Base-by-base conservation (phyloP, 768 basidiomycete genomes). In the Mycena haematopus region DNA sequence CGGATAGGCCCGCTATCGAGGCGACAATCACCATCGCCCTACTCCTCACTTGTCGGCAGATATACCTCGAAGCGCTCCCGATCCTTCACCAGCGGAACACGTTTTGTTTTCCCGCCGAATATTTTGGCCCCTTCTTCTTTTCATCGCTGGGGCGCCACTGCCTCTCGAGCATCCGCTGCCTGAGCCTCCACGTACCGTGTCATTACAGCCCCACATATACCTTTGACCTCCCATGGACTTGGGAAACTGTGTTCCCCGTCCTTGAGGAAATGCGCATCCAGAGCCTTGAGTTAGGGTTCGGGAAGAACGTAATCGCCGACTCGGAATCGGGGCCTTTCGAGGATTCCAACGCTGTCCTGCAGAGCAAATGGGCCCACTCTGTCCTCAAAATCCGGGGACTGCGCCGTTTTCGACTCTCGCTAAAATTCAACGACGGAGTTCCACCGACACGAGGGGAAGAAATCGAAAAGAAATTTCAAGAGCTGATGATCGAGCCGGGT, bases 1-100 rank as follows among this genome's bases (percentile, higher is more conserved):
- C 47, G 8, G 56, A 36, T 14, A 9, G 36, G 3, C 31, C 24
- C 17, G 36, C 36, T 9, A 35, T 40, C 17, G 36, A 36, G 13
- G 19, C 40, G n/a, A 7, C 7, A 17, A 49, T 58, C 17, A 2
- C 21, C 11, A 21, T 24, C 19, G 31, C 45, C 6, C 31, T 65
- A 15, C 49, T 65, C 1, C 53, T 35, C 14, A 29, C 52, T 7
- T 65, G 63, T 27, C 63, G 63, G n/a, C 58, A 55, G 25, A 25
- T 60, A 1, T 65, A 65, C 27, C 38, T 56, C 33, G 57, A 59
- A 50, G 57, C 63, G 14, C 63, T 50, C 11, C 49, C 54, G 6
- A 56, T 56, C 6, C n/a, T 60, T 11, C 35, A 50, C 45, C 21
- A 17, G 24, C 46, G 52, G 0, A 65, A 65, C 58, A 60, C 53